Base-by-base conservation (phyloP, 2,329 filamentous ascomycete genomes). In the Kalaharituber pfeilii region DNA sequence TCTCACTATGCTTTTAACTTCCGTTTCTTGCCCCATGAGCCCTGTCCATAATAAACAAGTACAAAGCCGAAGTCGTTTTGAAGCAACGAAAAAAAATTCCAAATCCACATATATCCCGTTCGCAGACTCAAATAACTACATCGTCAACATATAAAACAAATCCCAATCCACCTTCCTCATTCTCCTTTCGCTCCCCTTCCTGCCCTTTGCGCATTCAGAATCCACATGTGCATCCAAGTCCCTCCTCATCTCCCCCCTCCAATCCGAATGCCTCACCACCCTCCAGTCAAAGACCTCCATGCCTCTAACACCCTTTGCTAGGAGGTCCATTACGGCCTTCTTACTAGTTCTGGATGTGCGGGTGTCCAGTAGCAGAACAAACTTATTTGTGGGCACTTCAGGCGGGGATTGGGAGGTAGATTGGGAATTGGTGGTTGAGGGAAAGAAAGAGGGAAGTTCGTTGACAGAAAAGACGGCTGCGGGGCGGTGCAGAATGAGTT, bases 361-460 rank as follows among this genome's bases (percentile, higher is more conserved):
- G 15, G 4, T 18, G 42, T 47, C 42, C n/a, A 47, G 18, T 47
- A 47, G 22, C n/a, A 47, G 42, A 13, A 47, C 25, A 25, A 47
- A 20, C 5, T 39, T 39, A 39, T 18, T 18, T 18, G 8, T 9
- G 7, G 13, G 4, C 20, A 18, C 33, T 15, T 18, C 33, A 39
- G 33, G 78, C 51, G 76, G 80, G 60, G 71, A 82, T 55, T 74
- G 82, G 54, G 80, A 82, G 65, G 73, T 76, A 60, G 79, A 80
- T n/a, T 70, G 78, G 54, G 75, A 77, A 9, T 47, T 47, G 24
- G n/a, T 22, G 42, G 18, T n/a, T 47, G 42, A 47, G 25, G 42
- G 8, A 39, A 6, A 39, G 80, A 82, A 62, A 68, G 68, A 58
- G 72, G 75, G 61, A 75, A 73, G 73, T 61, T 60, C 2, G 60